Base-by-base conservation (phyloP, 2,329 filamentous ascomycete species). In the Colletotrichum siamense region DNA sequence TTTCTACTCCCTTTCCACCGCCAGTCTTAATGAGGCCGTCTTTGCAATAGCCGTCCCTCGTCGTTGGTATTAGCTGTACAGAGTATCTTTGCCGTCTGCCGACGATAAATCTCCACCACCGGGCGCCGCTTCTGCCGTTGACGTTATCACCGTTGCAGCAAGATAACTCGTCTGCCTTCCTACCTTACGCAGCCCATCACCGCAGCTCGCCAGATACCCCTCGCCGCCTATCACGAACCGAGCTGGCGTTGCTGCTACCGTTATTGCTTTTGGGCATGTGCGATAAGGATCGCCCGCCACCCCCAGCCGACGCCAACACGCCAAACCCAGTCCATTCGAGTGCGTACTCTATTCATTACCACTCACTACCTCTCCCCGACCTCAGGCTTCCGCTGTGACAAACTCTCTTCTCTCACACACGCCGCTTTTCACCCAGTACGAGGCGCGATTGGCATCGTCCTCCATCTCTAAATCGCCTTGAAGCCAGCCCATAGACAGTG, bases 281-380 rank as follows among this genome's bases (percentile, higher is more conserved):
- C 76, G 82, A 83, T 83, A 83, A 82, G 81, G 81, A 71, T 70
- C 66, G 62, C 30, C 79, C 79, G 77, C 78, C 72, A 80, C 79
- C 76, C 65, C 79, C 78, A 80, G 80, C 79, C 44, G 44, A 52
- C 44, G 44, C 44, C 79, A 79, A 66, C 75, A 44, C 62, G 34
- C 62, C 32, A 44, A 44, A 39, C 32, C 62, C 30, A 64, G 59
- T 71, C 61, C 57, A 65, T 44, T 61, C 57, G 39, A 39, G 63
- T 66, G 63, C 63, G 63, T 52, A 30, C 36, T 30, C 36, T 22
- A 28, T 24, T n/a, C 24, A 39, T 49, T 18, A 28, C 63, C 22
- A 18, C 26, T 18, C 9, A 36, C 18, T 26, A 57, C 64, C 52
- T 57, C 22, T 16, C n/a, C 68, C 10, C 16, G 44, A 36, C 34